Base-by-base conservation (phyloP, 192 early-diverging fungal genomes). In the Rhizoclosmatium sp. region DNA sequence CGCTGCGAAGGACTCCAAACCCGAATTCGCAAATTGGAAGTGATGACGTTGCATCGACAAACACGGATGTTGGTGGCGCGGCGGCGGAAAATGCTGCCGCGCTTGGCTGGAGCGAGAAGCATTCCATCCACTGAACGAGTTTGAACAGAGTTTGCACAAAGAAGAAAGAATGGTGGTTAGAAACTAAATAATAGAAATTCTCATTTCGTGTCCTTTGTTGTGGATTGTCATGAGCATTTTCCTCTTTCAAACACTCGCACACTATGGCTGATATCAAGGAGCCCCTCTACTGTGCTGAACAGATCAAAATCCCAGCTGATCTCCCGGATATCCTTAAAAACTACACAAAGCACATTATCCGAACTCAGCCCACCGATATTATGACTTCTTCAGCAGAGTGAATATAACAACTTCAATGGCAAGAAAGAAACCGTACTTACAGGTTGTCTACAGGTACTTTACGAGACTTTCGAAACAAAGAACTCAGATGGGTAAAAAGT, bases 241-340 rank as follows among this genome's bases (percentile, higher is more conserved):
- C 31, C 31, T 31, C 31, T 31, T 31, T 31, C 31, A 31, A 31
- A 31, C 31, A 31, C 31, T 31, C 31, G 0, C 31, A 72, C 46
- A 1, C 56, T 16, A 72, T 72, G 70, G 70, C 70, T 19, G 56
- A 72, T 21, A 72, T 72, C 56, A 72, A 72, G 70, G 83, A 79
- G 4, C 67, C 85, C 10, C 80, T 89, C 71, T 89, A 88, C 69
- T 85, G 78, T 31, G 85, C 85, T 54, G 87, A 89, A 72, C 87
- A 89, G 76, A 87, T 89, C 65, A 77, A 78, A 46, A 89, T 89
- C 68, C 87, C 87, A 56, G 76, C 86, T n/a, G 85, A 85, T 46
- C 75, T 89, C 12, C 87, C 87, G 2, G 86, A 88, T 69, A 87
- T 89, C 42, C 66, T 89, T 31, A 87, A 87, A 62, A 87, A 85